Conservation (phyloP, 352 stramenopile genomes). For the Achlya hypogyna region DNA sequence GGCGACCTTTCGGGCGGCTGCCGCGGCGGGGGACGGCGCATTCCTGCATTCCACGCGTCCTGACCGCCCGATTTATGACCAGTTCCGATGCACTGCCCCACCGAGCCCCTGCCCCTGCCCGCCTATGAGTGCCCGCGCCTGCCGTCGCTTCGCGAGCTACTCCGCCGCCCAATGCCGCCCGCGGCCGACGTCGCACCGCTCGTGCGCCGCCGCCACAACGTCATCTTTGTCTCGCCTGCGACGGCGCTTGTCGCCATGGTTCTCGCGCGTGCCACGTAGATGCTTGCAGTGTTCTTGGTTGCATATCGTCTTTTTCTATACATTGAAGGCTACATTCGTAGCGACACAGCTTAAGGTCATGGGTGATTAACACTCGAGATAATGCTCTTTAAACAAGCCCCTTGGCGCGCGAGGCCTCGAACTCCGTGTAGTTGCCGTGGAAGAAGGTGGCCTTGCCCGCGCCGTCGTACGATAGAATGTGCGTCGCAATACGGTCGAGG, state of each 20-base stretch:
- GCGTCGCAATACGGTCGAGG: slow-evolving; percentile 88
- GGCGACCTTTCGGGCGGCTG: neutral
- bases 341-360: too few relatives aligned
- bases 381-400: neutral
- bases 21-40: neutral
- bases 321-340: neutral
- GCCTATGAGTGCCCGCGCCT: neutral
- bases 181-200: neutral
- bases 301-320: neutral
- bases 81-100: neutral
- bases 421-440: slow-evolving; percentile 82
- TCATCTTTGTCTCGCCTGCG: neutral
- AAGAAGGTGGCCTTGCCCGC: slow-evolving; percentile 68
- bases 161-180: neutral
- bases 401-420: slow-evolving; percentile 31
- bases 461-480: slow-evolving; percentile 80
- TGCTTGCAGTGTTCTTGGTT: neutral
- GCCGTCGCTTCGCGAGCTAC: neutral
- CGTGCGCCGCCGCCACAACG: neutral
- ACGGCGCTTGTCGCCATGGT: neutral
- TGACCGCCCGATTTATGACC: neutral
- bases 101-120: neutral
- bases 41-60: neutral
- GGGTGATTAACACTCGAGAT: too few relatives aligned
- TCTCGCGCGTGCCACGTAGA: neutral